A percentile compares a stretch with the other conserved stretches of the same genome.
phyloP scores from a whole-genome alignment of 257 asterid species.

The Solanum pinnatisectum region DNA sequence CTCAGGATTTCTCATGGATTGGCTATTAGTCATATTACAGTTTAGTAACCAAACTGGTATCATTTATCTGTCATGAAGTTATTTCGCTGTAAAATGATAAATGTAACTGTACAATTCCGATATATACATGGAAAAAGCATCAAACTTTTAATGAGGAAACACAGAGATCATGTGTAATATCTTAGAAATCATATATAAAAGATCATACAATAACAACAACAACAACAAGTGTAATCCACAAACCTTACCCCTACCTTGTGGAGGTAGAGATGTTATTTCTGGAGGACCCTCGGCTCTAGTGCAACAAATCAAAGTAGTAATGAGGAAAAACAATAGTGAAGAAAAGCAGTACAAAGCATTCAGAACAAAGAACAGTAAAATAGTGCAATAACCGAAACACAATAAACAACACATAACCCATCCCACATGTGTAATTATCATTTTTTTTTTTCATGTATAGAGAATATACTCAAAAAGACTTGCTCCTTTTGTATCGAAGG shows the following conservation, averaged over 20 bases:
- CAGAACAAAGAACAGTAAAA: background rate
- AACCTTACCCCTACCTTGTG: too few relatives aligned
- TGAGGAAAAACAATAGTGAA: background rate
- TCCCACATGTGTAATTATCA: background rate
- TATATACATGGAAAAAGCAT: background rate
- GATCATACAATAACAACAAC: background rate
- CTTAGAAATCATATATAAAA: background rate
- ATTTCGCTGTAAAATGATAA: background rate
- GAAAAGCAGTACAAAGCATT: background rate
- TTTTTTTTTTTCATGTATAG: background rate
- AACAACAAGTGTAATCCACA: too few relatives aligned
- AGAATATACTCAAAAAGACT: background rate
- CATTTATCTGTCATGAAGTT: background rate
- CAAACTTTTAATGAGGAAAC: background rate
- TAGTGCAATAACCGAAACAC: background rate
- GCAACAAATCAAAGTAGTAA: fast-evolving
- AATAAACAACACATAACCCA: background rate
- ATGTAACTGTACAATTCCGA: background rate
- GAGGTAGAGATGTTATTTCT: too few relatives aligned
- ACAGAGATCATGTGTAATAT: background rate
- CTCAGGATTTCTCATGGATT: background rate
- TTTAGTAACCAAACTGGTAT: background rate
- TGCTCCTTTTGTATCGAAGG: background rate
- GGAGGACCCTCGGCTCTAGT: fast-evolving
- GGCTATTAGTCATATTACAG: background rate